A percentile compares a stretch with the other conserved stretches of the same genome.
These are phyloP conservation scores for Penicillium macrosclerotiorum DNA, from an alignment of 495 filamentous ascomycete species.

Conservation along the genomic window DNA sequence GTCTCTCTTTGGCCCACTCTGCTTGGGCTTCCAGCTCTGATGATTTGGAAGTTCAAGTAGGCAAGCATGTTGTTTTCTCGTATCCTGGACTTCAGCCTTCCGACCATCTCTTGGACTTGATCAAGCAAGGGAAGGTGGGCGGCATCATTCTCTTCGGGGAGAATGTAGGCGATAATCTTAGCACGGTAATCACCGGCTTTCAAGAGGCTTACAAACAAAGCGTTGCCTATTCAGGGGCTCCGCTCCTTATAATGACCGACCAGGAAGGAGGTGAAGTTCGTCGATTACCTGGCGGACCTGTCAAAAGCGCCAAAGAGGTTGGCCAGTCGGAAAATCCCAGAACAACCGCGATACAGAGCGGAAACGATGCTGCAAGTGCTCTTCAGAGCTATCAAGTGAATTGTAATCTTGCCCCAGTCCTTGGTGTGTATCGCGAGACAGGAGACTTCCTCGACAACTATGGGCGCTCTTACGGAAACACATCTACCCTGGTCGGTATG, in stretches of 20 bases:
- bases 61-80: conserved; percentile 37
- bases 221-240: conserved; percentile 18
- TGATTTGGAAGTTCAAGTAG: conserved; percentile 17
- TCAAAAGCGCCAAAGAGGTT: conserved; percentile 26
- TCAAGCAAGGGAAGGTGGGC: conserved; percentile 30
- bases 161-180: conserved; percentile 27
- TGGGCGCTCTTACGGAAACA: conserved; percentile 31
- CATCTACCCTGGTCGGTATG: conserved; percentile 17
- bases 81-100: conserved; percentile 29
- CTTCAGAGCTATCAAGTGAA: conserved; percentile 24
- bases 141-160: conserved; percentile 36
- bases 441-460: conserved; percentile 31
- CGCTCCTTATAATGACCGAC: conserved; percentile 38
- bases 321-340: conserved; percentile 20
- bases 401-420: conserved; percentile 30
- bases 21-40: not conserved
- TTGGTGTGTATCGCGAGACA: conserved; percentile 28
- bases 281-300: conserved; percentile 32
- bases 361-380: conserved; percentile 22
- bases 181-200: conserved; percentile 16
- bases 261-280: conserved; percentile 35
- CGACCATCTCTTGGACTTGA: conserved; percentile 23
- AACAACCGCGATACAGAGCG: conserved; percentile 23
- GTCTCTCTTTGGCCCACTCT: not conserved
- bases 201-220: conserved; percentile 29